Conservation (phyloP, 2,329 filamentous ascomycete species). For the Penicillium italicum region DNA sequence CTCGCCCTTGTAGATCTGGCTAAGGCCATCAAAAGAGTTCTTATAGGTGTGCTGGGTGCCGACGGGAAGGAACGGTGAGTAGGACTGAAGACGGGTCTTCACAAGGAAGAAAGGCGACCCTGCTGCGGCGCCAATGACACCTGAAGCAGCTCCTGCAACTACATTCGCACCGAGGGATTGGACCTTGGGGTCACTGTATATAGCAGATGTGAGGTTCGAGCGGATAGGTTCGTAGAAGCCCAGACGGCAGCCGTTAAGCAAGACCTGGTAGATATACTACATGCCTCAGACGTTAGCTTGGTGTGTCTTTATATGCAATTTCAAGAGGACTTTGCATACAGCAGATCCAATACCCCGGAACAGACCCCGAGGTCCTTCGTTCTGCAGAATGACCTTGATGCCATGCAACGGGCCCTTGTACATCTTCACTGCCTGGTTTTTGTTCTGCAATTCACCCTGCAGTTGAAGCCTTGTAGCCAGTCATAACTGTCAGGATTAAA, state of each 20-base stretch:
- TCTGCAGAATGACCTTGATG: slow-evolving; percentile 80
- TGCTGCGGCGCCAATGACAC: slow-evolving; percentile 85
- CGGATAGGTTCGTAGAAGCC: slow-evolving; percentile 98
- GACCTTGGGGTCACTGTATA: slow-evolving; percentile 68
- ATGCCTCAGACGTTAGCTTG: slow-evolving; percentile 1
- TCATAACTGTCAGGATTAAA: slow-evolving; percentile 4
- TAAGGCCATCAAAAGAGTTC: slow-evolving; percentile 78
- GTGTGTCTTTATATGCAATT: neutral
- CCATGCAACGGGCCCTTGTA: slow-evolving; percentile 92
- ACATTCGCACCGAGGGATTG: slow-evolving; percentile 92
- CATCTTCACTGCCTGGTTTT: slow-evolving; percentile 76
- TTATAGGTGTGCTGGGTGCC: slow-evolving; percentile 95
- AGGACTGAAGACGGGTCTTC: slow-evolving; percentile 94
- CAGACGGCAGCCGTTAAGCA: slow-evolving; percentile 92
- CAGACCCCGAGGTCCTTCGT: slow-evolving; percentile 81
- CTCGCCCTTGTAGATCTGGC: slow-evolving; percentile 72
- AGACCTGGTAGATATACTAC: slow-evolving; percentile 88
- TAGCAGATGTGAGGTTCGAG: slow-evolving; percentile 61
- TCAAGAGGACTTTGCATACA: slow-evolving; percentile 39
- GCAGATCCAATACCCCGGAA: slow-evolving; percentile 87
- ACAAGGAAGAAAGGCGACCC: slow-evolving; percentile 97
- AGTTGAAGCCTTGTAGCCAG: slow-evolving; percentile 71
- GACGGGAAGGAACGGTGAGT: slow-evolving; percentile 84
- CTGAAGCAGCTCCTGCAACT: slow-evolving; percentile 83
- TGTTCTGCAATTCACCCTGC: slow-evolving; percentile 89